Evolutionary conservation across 176 grass and related monocot genomes (phyloP).

Genomic region (Leersia perrieri): DNA sequence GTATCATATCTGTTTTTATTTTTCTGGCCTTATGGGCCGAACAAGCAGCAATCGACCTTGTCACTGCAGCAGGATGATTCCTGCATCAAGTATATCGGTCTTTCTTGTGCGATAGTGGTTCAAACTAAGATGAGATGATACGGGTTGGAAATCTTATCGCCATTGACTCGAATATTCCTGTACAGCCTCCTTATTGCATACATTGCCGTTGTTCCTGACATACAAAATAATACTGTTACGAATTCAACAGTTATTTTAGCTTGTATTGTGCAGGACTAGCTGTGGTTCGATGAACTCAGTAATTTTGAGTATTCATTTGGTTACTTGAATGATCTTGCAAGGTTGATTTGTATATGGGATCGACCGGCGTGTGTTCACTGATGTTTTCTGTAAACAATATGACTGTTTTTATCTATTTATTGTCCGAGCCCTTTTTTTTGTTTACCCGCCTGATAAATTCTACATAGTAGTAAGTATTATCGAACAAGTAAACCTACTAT

Average conservation of each 20-base stretch:
- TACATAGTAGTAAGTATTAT: too few relatives aligned
- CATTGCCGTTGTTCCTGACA: conserved; percentile 1
- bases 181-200: background rate
- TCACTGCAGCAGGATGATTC: background rate
- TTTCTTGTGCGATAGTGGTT: background rate
- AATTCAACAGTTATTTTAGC: background rate
- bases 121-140: too few relatives aligned
- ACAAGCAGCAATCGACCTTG: background rate
- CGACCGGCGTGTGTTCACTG: background rate
- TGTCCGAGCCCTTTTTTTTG: background rate
- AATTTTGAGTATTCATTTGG: background rate
- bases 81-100: background rate
- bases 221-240: background rate
- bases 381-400: background rate
- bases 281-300: background rate
- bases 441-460: background rate
- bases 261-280: background rate
- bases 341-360: background rate
- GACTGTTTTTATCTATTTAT: background rate
- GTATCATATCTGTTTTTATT: background rate
- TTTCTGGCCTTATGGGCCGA: background rate
- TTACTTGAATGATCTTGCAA: background rate
- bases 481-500: too few relatives aligned
- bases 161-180: background rate
- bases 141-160: too few relatives aligned